Conservation (phyloP, 768 basidiomycete species). For the Ramaria sp. region DNA sequence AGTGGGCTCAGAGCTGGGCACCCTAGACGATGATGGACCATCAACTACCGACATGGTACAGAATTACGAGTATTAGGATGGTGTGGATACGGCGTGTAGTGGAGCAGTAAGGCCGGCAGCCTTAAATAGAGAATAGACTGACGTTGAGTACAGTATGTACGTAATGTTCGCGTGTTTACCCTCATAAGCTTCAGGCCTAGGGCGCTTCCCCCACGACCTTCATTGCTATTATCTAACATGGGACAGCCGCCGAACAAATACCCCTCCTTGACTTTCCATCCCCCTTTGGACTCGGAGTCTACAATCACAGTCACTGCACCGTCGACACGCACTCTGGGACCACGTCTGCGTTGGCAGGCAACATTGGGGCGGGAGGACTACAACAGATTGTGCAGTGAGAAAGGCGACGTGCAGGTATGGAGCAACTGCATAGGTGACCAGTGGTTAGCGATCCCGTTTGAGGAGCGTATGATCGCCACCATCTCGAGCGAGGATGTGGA, state of each 20-base stretch:
- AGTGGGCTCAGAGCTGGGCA: conserved; percentile 14
- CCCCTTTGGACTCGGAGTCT: neutral
- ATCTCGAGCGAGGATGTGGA: neutral
- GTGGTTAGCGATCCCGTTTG: neutral
- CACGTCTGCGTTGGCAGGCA: neutral
- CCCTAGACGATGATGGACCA: no score
- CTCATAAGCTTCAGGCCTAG: no score
- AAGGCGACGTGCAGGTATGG: neutral
- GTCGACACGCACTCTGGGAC: neutral
- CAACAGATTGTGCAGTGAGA: neutral
- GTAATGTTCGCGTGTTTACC: no score
- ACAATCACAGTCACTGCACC: neutral
- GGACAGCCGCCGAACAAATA: neutral
- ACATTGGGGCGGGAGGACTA: neutral
- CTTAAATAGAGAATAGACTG: no score
- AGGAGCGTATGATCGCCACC: neutral
- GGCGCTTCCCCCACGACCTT: no score
- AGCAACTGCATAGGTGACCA: neutral
- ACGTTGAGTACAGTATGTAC: no score
- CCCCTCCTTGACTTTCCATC: neutral
- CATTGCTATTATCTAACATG: neutral
- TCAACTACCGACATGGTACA: no score
- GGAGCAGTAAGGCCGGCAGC: no score
- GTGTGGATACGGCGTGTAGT: no score
- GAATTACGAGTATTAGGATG: no score